A percentile compares a stretch with the other conserved stretches of the same genome.
Evolutionary conservation across 2,329 filamentous ascomycete species (phyloP).

Genomic region (Diaporthe sp.): DNA sequence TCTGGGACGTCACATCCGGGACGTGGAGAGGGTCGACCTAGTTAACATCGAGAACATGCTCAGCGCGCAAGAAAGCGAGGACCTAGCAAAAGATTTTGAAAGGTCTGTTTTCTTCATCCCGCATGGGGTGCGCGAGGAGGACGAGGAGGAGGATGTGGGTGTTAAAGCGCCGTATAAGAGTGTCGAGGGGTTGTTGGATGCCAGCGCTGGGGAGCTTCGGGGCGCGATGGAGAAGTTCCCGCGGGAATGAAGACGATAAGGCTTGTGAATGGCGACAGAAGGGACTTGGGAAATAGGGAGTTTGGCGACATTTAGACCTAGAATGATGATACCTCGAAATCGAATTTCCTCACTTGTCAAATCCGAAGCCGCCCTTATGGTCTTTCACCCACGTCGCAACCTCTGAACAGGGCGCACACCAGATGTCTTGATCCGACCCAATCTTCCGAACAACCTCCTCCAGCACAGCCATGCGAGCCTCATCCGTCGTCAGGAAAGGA

Average conservation of each 20-base stretch:
- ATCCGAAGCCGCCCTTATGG: constrained; percentile 38
- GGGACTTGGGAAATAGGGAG: not conserved
- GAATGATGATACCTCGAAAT: not conserved
- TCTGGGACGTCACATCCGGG: constrained; percentile 25
- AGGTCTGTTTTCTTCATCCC: constrained; percentile 23
- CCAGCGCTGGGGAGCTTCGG: not conserved
- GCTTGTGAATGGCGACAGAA: not conserved
- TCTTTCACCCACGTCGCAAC: constrained; percentile 45
- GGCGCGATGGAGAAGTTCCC: constrained; percentile 7
- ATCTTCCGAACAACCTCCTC: constrained; percentile 44
- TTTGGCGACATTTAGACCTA: not conserved
- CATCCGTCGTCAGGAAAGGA: constrained; percentile 45
- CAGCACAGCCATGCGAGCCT: constrained; percentile 45
- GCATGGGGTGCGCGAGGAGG: not conserved
- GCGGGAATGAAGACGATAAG: not conserved
- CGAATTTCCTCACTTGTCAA: not conserved
- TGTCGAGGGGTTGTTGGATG: constrained; percentile 20
- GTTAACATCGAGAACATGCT: constrained; percentile 33
- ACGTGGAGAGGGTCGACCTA: constrained; percentile 32
- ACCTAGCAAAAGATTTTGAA: constrained; percentile 32
- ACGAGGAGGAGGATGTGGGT: not conserved
- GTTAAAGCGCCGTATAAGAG: constrained; percentile 22
- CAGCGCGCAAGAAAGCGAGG: constrained; percentile 30
- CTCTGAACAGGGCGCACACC: constrained; percentile 46
- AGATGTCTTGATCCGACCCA: constrained; percentile 42